A percentile compares a stretch with the other conserved stretches of the same genome.
Evolutionary conservation across 257 asterid species (phyloP).

Genomic region (Solanum phureja): DNA sequence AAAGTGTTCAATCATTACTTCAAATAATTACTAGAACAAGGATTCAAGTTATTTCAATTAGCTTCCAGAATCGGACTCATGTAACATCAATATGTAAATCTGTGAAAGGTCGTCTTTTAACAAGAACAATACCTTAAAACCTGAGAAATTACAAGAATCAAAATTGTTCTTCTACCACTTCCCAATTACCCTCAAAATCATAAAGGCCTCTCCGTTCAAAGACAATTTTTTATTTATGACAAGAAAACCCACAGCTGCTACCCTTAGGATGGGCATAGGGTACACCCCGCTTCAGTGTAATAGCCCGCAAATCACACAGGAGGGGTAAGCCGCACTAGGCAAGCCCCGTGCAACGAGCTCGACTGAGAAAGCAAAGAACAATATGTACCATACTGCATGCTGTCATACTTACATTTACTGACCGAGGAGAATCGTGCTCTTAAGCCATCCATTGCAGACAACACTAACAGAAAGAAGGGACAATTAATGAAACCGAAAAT

Average conservation of each 20-base stretch:
- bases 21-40: not conserved
- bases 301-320: not conserved
- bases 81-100: not conserved
- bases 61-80: not conserved
- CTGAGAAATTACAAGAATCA: not conserved
- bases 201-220: not conserved
- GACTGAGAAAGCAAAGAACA: not conserved
- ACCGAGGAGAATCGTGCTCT: conserved; percentile 28
- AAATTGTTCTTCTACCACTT: not conserved
- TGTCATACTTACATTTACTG: conserved; percentile 20
- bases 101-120: not conserved
- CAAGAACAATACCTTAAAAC: not conserved
- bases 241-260: not conserved
- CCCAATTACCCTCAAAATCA: not conserved
- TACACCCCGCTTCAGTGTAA: not conserved
- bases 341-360: not conserved
- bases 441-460: conserved; percentile 37
- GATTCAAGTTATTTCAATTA: not conserved
- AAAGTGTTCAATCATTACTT: not conserved
- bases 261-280: not conserved
- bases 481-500: not conserved
- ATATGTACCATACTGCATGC: not conserved
- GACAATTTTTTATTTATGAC: not conserved
- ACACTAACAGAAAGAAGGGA: conserved; percentile 10
- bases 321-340: not conserved